Percentiles rank a stretch among this genome's conserved stretches.
Conservation (phyloP, 805 yeast species). For the Sugiyamaella lignohabitans region DNA sequence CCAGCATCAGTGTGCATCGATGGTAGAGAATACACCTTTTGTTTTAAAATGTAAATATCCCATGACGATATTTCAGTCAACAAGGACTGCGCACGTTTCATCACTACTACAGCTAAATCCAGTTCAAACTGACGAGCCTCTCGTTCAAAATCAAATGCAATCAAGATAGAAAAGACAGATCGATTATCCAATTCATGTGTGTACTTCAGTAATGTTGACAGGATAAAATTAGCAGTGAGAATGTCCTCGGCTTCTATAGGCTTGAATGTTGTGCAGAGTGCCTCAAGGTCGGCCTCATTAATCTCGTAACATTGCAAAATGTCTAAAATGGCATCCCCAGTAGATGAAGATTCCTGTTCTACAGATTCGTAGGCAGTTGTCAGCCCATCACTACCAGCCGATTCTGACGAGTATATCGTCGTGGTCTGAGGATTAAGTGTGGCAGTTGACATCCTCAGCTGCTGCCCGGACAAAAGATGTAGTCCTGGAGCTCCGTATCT, state of each 20-base stretch:
- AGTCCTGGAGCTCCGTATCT: no score
- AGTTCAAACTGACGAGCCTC: conserved; percentile 24
- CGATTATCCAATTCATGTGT: conserved; percentile 27
- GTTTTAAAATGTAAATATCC: conserved; percentile 25
- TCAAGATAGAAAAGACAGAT: conserved; percentile 24
- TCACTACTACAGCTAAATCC: conserved; percentile 26
- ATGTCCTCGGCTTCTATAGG: conserved; percentile 19
- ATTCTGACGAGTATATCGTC: no score
- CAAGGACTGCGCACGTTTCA: conserved; percentile 20
- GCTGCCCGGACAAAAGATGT: no score
- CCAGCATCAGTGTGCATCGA: conserved; percentile 24
- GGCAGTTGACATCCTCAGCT: no score
- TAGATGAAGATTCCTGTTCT: no score
- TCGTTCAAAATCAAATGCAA: conserved; percentile 24
- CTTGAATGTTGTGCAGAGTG: conserved; percentile 14
- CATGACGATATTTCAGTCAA: conserved; percentile 24
- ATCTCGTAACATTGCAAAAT: conserved; percentile 10
- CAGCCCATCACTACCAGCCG: no score
- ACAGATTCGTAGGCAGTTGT: no score
- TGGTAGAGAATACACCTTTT: conserved; percentile 22
- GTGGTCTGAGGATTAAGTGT: no score
- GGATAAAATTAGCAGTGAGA: conserved; percentile 21
- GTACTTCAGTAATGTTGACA: conserved; percentile 19
- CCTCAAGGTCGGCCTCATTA: conserved; percentile 13
- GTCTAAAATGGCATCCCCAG: conserved; percentile 20